Evolutionary conservation across 2,329 filamentous ascomycete species (phyloP).

Genomic region (Simplicillium sp.): DNA sequence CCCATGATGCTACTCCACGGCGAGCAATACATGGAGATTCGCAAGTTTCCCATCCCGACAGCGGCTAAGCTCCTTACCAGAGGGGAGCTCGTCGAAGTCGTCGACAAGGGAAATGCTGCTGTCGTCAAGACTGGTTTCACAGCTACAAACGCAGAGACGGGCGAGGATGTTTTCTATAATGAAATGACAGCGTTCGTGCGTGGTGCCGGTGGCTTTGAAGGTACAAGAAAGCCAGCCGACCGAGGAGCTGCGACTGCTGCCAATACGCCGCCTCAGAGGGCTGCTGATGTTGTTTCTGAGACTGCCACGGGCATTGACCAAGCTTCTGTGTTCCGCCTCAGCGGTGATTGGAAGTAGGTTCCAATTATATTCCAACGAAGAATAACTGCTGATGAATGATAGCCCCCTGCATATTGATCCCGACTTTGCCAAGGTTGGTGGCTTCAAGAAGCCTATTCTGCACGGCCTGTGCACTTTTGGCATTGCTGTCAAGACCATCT

Average conservation of each 20-base stretch:
- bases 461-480: conserved; percentile 94
- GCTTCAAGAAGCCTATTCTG: conserved; percentile 88
- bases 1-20: conserved; percentile 98
- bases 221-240: conserved; percentile 64
- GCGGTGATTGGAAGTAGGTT: conserved; percentile 75
- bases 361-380: conserved; percentile 1
- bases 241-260: conserved; percentile 70
- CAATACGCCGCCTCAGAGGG: conserved; percentile 68
- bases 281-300: conserved; percentile 77
- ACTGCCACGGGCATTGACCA: conserved; percentile 82
- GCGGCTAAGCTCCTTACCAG: conserved; percentile 65
- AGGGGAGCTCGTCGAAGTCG: conserved; percentile 79
- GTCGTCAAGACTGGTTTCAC: conserved; percentile 71
- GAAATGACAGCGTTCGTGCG: conserved; percentile 86
- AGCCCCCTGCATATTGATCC: conserved; percentile 91
- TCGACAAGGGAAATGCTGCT: conserved; percentile 92
- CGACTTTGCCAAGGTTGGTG: conserved; percentile 84
- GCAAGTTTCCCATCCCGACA: conserved; percentile 85
- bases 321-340: conserved; percentile 85
- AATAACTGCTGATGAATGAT: not conserved
- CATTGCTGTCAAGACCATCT: conserved; percentile 81
- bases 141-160: conserved; percentile 74
- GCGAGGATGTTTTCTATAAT: conserved; percentile 93
- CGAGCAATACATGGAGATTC: conserved; percentile 93
- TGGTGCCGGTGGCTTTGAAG: conserved; percentile 82